phyloP scores from a whole-genome alignment of 768 basidiomycete species.

The Hygrophorus russula region DNA sequence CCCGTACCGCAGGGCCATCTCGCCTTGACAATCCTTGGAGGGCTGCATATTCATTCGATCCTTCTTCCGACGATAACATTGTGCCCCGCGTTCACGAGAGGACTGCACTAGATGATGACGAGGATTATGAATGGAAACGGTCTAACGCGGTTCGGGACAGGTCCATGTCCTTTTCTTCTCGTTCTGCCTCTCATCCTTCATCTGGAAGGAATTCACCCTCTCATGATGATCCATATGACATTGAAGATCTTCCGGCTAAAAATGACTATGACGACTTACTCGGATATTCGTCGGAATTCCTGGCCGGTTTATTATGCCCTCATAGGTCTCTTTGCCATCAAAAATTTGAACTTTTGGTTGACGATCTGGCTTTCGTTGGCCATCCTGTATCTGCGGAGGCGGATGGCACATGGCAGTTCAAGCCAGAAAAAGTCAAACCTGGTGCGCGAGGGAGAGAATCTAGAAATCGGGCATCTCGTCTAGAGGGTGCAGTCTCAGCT shows the following conservation, averaged over 20 bases:
- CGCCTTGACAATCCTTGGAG: conserved; percentile 69
- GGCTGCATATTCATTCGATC: conserved; percentile 39
- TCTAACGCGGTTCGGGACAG: conserved; percentile 37
- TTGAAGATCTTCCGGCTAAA: conserved; percentile 21
- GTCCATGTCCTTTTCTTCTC: conserved; percentile 36
- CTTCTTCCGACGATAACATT: conserved; percentile 14
- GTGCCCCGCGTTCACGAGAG: conserved; percentile 10
- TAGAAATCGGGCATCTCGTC: conserved; percentile 25
- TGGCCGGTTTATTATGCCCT: conserved; percentile 76
- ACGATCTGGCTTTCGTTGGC: conserved; percentile 87
- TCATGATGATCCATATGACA: conserved; percentile 28
- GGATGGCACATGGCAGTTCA: conserved; percentile 69
- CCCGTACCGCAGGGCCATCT: conserved; percentile 28
- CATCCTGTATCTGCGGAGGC: conserved; percentile 81
- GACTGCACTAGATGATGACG: conserved; percentile 18
- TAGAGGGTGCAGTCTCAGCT: conserved; percentile 18
- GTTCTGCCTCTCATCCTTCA: conserved; percentile 29
- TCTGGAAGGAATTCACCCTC: conserved; percentile 44
- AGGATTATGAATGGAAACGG: conserved; percentile 57
- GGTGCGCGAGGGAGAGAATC: conserved; percentile 47
- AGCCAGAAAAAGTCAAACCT: conserved; percentile 43
- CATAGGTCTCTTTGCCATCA: conserved; percentile 77
- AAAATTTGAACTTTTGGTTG: conserved; percentile 86
- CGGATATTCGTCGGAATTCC: conserved; percentile 70
- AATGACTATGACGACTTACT: conserved; percentile 62